Evolutionary conservation across 495 filamentous ascomycete genomes (phyloP).

Genomic region (Aspergillus bertholletiae): DNA sequence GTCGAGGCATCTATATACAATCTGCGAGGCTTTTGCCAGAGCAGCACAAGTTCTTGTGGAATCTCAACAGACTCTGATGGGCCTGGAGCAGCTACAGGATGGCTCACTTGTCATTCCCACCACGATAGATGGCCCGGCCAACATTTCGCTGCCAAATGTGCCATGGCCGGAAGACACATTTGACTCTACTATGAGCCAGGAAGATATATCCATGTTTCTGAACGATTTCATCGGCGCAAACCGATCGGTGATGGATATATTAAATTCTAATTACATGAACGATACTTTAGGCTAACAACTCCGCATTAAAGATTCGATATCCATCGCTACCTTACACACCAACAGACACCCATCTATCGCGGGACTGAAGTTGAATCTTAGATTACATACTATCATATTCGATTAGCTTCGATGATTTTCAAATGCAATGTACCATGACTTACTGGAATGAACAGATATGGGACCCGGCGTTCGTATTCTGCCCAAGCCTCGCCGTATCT

Average conservation of each 20-base stretch:
- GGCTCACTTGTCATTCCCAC: slow-evolving; percentile 19
- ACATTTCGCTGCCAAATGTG: slow-evolving; percentile 22
- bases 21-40: slow-evolving; percentile 22
- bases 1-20: slow-evolving; percentile 19
- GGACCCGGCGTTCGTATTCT: slow-evolving; percentile 81
- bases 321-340: not conserved
- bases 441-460: slow-evolving; percentile 93
- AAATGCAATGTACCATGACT: slow-evolving; percentile 33
- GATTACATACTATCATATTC: slow-evolving; percentile 9
- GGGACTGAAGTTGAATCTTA: not conserved
- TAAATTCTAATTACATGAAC: slow-evolving; percentile 17
- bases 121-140: slow-evolving; percentile 5
- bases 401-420: slow-evolving; percentile 2
- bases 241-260: slow-evolving; percentile 23
- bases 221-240: slow-evolving; percentile 25
- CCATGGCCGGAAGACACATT: slow-evolving; percentile 20
- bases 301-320: not conserved
- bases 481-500: slow-evolving; percentile 92
- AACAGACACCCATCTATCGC: not conserved
- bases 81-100: slow-evolving; percentile 20
- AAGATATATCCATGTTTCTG: slow-evolving; percentile 23
- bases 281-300: slow-evolving; percentile 2
- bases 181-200: slow-evolving; percentile 14
- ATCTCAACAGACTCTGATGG: slow-evolving; percentile 18
- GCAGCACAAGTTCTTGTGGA: slow-evolving; percentile 22